Percentiles rank a stretch among this genome's conserved stretches.
Conservation (phyloP, 306 rosid species). For the Mimosa pudica region DNA sequence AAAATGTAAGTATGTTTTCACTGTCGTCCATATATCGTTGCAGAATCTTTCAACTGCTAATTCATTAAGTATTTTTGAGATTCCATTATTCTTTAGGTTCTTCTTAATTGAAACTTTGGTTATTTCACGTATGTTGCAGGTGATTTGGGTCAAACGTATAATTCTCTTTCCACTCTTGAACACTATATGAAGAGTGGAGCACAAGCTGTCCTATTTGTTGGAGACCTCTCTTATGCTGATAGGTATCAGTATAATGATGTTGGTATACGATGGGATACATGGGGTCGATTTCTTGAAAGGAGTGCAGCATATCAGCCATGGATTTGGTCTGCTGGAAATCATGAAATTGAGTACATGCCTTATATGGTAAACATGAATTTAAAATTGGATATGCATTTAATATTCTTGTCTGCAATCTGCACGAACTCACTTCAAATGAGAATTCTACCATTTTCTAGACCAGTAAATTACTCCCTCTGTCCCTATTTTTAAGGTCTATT, state of each 20-base stretch:
- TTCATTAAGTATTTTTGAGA: conserved; percentile 20
- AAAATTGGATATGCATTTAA: conserved; percentile 15
- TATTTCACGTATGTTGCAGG: conserved; percentile 53
- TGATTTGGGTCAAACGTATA: conserved; percentile 96
- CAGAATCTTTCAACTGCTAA: conserved; percentile 21
- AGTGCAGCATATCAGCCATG: conserved; percentile 92
- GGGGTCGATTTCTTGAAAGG: conserved; percentile 79
- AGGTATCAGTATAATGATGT: conserved; percentile 76
- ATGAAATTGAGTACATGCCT: conserved; percentile 92
- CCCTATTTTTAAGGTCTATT: no score
- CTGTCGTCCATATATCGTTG: conserved; percentile 13
- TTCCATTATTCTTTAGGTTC: conserved; percentile 27
- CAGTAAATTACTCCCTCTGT: background rate
- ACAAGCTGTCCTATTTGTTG: conserved; percentile 75
- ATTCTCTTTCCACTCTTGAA: conserved; percentile 90
- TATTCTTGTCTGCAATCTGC: conserved; percentile 18
- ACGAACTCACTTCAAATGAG: conserved; percentile 9
- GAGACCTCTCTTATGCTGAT: conserved; percentile 97
- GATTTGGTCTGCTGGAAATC: conserved; percentile 93
- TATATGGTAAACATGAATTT: conserved; percentile 62
- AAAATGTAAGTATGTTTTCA: conserved; percentile 7
- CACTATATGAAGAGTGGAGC: conserved; percentile 89
- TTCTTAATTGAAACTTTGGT: conserved; percentile 10
- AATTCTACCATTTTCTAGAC: conserved; percentile 25
- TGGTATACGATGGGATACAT: conserved; percentile 92